These are phyloP conservation scores for Dendryphion nanum DNA, from an alignment of 2,329 filamentous ascomycete species.

Conservation along the genomic window DNA sequence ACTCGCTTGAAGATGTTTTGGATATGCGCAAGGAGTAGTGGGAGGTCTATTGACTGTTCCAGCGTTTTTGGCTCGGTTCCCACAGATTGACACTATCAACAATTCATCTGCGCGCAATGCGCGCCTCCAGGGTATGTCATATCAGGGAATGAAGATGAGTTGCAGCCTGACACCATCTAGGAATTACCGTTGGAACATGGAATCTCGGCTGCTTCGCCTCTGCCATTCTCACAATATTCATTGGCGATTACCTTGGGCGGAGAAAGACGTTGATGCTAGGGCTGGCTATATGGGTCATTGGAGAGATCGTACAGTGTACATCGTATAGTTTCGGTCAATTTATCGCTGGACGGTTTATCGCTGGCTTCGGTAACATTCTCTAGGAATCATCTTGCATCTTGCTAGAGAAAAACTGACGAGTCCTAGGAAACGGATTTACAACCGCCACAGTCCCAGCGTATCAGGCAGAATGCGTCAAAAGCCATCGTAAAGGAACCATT, in stretches of 20 bases:
- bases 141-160: neutral
- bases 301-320: conserved; percentile 49
- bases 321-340: conserved; percentile 50
- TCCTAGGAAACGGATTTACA: conserved; percentile 51
- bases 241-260: conserved; percentile 51
- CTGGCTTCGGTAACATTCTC: conserved; percentile 48
- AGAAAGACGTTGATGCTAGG: conserved; percentile 51
- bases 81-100: conserved; percentile 24
- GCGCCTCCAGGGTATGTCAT: conserved; percentile 22
- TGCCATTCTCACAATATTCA: conserved; percentile 49
- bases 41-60: conserved; percentile 66
- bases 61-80: conserved; percentile 50
- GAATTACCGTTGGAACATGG: conserved; percentile 30
- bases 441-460: conserved; percentile 53
- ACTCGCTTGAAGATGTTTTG: conserved; percentile 43
- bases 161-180: conserved; percentile 10
- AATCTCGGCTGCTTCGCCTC: conserved; percentile 59
- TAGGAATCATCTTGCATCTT: conserved; percentile 42
- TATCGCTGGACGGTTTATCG: conserved; percentile 50
- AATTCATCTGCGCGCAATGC: conserved; percentile 18
- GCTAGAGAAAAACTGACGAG: conserved; percentile 18
- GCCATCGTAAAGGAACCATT: conserved; percentile 45
- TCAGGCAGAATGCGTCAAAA: conserved; percentile 51
- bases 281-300: conserved; percentile 49
- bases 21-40: conserved; percentile 69